Conservation (phyloP, 805 yeast species). For the Yarrowia yakushimensis region DNA sequence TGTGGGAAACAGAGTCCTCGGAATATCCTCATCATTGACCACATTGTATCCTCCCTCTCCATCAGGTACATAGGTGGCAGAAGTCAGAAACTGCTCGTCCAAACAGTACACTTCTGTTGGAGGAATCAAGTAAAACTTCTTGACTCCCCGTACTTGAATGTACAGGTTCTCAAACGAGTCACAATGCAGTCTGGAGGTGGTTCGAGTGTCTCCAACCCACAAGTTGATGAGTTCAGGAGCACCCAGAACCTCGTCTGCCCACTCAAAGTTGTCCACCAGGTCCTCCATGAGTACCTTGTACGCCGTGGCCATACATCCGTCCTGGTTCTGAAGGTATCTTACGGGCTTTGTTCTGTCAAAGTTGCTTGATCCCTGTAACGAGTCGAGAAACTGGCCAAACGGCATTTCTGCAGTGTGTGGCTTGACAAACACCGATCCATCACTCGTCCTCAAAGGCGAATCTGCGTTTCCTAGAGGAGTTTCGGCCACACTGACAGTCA, state of each 20-base stretch:
- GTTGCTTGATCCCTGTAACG: slow-evolving; percentile 26
- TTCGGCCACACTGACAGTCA: slow-evolving; percentile 33
- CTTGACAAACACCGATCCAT: slow-evolving; percentile 35
- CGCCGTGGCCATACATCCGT: slow-evolving; percentile 37
- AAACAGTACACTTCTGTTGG: slow-evolving; percentile 37
- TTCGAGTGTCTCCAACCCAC: slow-evolving; percentile 39
- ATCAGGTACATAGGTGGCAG: slow-evolving; percentile 34
- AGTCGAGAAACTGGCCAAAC: slow-evolving; percentile 31
- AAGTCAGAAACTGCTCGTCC: slow-evolving; percentile 34
- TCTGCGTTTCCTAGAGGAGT: slow-evolving; percentile 42
- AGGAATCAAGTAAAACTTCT: slow-evolving; percentile 38
- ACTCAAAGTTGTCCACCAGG: slow-evolving; percentile 28
- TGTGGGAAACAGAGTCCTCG: slow-evolving; percentile 37
- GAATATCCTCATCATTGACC: slow-evolving; percentile 21
- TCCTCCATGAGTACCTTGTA: slow-evolving; percentile 30
- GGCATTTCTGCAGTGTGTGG: slow-evolving; percentile 34
- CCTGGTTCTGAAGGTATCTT: slow-evolving; percentile 42
- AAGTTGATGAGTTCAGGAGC: slow-evolving; percentile 41
- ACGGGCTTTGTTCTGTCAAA: slow-evolving; percentile 15
- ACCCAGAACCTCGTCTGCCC: slow-evolving; percentile 31
- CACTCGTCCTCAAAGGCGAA: slow-evolving; percentile 33
- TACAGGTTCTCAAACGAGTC: slow-evolving; percentile 42
- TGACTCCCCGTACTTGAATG: slow-evolving; percentile 38
- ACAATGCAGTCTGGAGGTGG: slow-evolving; percentile 38
- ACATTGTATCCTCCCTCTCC: slow-evolving; percentile 30